Evolutionary conservation across 345 rosid genomes (phyloP), one percentile per base, ranked within the genome.

Genomic region (Mercurialis annua): DNA sequence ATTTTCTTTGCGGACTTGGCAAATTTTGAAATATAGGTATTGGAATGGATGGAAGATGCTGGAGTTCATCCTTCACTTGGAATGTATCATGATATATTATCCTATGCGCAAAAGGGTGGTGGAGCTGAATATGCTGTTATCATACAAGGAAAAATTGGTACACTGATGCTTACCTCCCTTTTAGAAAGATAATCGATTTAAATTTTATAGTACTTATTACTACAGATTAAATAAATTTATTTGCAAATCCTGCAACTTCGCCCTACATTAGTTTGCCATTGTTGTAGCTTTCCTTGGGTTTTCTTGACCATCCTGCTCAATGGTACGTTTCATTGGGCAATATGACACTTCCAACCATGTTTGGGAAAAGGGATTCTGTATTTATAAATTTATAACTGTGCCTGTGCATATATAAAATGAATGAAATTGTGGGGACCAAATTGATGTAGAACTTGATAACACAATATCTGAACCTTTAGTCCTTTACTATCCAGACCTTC

Each of bases 11-110:
- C 24, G 55, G 27, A 33, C 47, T 34, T 18, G 2, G 50, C 17
- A 51, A 67, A n/a, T 64, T 66, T 42, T 17, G 26, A 34, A 17
- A 44, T 77, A 70, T 80, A 92, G 97, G 90, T 93, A 36, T 71
- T 87, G 61, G 88, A 86, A 58, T 93, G 97, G 98, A 90, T 90
- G 97, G 78, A 74, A 75, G 93, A 85, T 67, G 82, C 86, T 10
- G 84, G 88, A 66, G 70, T 87, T 69, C 81, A 77, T 60, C 96
- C 94, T 59, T 82, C 96, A n/a, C 70, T 61, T 62, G 81, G 77
- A 64, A 90, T 93, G 97, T 83, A 85, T 43, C 59, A 59, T 52
- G 88, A 88, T 77, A 81, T 93, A 67, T 18, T 71, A 56, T 84
- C 80, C 54, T 90, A 84, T 78, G 89, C 84, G 27, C 82, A 87